Evolutionary conservation across 2,329 filamentous ascomycete species (phyloP).

Genomic region (Colletotrichum aenigma): DNA sequence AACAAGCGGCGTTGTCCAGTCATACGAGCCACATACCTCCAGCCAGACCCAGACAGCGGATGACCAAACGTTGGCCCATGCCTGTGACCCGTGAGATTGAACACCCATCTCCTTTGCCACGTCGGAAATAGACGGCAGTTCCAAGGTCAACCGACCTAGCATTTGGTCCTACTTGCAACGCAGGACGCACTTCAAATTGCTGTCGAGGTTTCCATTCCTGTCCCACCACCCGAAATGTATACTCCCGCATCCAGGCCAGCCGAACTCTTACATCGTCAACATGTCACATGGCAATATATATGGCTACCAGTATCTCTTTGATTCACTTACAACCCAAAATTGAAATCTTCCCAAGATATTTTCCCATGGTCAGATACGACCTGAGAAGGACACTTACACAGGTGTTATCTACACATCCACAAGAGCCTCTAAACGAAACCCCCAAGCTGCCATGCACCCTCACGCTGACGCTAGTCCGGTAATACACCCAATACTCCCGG

Average conservation of each 20-base stretch:
- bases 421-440: background rate
- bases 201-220: background rate
- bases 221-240: background rate
- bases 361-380: background rate
- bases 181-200: background rate
- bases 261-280: background rate
- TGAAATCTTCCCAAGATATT: fast-evolving
- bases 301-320: background rate
- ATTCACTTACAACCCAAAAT: background rate
- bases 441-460: fast-evolving
- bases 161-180: background rate
- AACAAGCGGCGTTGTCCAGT: background rate
- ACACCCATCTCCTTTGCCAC: fast-evolving
- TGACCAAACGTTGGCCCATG: background rate
- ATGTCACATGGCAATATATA: too few species aligned
- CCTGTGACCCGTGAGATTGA: fast-evolving
- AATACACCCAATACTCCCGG: background rate
- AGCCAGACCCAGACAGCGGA: background rate
- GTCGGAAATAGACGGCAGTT: fast-evolving
- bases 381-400: background rate
- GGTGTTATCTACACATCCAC: fast-evolving
- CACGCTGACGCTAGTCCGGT: background rate
- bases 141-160: fast-evolving
- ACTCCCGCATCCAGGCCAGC: background rate
- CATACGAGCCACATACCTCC: background rate